Base-by-base conservation (phyloP, 1,284 basidiomycete species). In the Cryptococcus hybrid region DNA sequence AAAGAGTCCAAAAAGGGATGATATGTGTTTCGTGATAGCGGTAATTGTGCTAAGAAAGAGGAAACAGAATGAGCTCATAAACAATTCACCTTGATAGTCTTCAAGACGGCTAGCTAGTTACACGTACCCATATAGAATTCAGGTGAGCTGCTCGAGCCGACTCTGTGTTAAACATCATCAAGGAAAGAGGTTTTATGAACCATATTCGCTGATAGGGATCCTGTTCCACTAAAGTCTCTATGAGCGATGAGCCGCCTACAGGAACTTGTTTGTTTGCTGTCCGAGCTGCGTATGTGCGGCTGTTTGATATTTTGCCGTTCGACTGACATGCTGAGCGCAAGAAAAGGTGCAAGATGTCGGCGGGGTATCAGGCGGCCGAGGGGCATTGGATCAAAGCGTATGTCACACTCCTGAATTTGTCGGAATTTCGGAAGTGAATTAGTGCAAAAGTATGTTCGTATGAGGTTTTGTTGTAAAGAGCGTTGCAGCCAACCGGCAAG, bases 1-100 rank as follows among this genome's bases (percentile, higher is more conserved):
- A 7, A 3, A 65, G 35, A 5, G 49, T 56, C 57, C 60, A 68
- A 47, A 62, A 65, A 5, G 66, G 66, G 2, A 68, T n/a, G 5
- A 68, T 43, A 37, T 61, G 40, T 4, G 57, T 51, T 42, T 52
- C 45, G 18, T 57, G 12, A 24, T 40, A 12, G 7, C 9, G 7
- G 1, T 18, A 12, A 8, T 40, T 34, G 38, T 45, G 54, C 46
- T 50, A 30, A 15, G 3, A 12, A 18, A 4, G 30, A 30, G 30
- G 30, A 30, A 30, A 30, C 30, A 30, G 30, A 30, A 30, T 30
- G 30, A 30, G 30, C 3, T 30, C 30, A 30, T 30, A 30, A 30
- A 30, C 30, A 30, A 30, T 30, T 30, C 4, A 13, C 15, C 15
- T 46, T 11, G 36, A 37, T 12, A 30, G 36, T 34, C 43, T 18